A percentile compares a stretch with the other conserved stretches of the same genome.
These are phyloP conservation scores for Boeremia exigua DNA, from an alignment of 2,329 filamentous ascomycete species.

Conservation along the genomic window DNA sequence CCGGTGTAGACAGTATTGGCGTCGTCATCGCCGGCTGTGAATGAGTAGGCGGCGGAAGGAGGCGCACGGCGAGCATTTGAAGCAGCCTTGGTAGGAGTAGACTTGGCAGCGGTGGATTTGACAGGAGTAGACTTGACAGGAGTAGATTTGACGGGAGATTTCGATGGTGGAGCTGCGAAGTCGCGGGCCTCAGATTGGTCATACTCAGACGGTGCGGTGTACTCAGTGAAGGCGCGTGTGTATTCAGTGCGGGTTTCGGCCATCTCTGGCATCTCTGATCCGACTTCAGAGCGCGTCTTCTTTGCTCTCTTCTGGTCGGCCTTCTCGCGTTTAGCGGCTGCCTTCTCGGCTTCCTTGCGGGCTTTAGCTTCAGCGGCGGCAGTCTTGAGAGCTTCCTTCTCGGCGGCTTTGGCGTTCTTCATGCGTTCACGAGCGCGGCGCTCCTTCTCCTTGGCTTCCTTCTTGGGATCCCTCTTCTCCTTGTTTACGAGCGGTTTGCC, in stretches of 20 bases:
- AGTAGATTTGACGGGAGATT: slow-evolving; percentile 18
- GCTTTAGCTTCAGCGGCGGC: slow-evolving; percentile 51
- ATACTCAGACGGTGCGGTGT: slow-evolving; percentile 37
- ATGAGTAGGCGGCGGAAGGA: slow-evolving; percentile 54
- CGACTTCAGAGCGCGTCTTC: slow-evolving; percentile 41
- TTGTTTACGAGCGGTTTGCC: slow-evolving; percentile 53
- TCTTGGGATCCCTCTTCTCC: slow-evolving; percentile 50
- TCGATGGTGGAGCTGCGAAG: slow-evolving; percentile 17
- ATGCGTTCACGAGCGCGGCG: slow-evolving; percentile 58
- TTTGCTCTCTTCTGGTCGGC: slow-evolving; percentile 53
- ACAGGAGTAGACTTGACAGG: slow-evolving; percentile 14
- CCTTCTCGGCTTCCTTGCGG: slow-evolving; percentile 50
- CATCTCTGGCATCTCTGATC: slow-evolving; percentile 40
- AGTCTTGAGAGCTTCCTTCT: slow-evolving; percentile 45
- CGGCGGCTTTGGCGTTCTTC: slow-evolving; percentile 52
- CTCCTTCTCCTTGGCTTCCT: slow-evolving; percentile 48
- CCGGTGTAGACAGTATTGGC: slow-evolving; percentile 51
- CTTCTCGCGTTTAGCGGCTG: slow-evolving; percentile 45
- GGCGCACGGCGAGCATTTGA: slow-evolving; percentile 39
- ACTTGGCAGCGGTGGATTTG: slow-evolving; percentile 18
- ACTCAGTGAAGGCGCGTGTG: slow-evolving; percentile 34
- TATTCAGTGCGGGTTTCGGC: slow-evolving; percentile 37
- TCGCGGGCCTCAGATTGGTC: slow-evolving; percentile 14
- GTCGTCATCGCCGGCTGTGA: slow-evolving; percentile 59
- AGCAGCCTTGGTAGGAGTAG: slow-evolving; percentile 20